Evolutionary conservation across 169 alveolate genomes (phyloP), one percentile per base, ranked within the genome.

Genomic region (Cryptosporidium parvum): DNA sequence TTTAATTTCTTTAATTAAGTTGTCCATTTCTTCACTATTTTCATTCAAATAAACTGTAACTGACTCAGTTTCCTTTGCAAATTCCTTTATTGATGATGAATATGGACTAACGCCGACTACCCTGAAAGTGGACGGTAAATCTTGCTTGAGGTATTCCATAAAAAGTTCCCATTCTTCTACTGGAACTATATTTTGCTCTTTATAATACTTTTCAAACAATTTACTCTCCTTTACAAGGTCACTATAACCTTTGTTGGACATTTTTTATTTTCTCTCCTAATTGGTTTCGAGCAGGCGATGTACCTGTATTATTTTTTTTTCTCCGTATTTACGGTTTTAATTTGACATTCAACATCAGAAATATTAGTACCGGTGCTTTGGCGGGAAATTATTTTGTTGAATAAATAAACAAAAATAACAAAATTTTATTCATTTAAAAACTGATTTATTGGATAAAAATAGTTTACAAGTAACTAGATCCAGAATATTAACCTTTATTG

Each of bases 61-160:
- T 10, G 44, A 26, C 29, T 85, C 75, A 80, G 39, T 91, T 58
- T 86, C 72, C 52, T 69, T 80, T 69, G 71, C 26, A 26, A 84
- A 51, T 16, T 91, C 91, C 26, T 87, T 84, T 42, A 65, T 35
- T 48, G 86, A 71, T 70, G 92, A 80, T 75, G 91, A 80, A 91
- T 92, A 87, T 10, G 92, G 91, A 70, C 92, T 65, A 75, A 75
- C 70, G 58, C 84, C 85, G 61, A 92, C 87, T 69, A 96, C 75
- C 70, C 98, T 86, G 85, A 96, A 96, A 65, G 96, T 94, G n/a
- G 95, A 92, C n/a, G 97, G 96, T 21, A 96, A 87, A 69, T 94
- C 95, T 68, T 91, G 70, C 29, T 86, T 87, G 26, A 94, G 85
- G 23, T 73, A 91, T 58, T 70, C 86, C 52, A 93, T 44, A 75